Base-by-base conservation (phyloP, 331 rosid species). In the Dryas integrifolia region DNA sequence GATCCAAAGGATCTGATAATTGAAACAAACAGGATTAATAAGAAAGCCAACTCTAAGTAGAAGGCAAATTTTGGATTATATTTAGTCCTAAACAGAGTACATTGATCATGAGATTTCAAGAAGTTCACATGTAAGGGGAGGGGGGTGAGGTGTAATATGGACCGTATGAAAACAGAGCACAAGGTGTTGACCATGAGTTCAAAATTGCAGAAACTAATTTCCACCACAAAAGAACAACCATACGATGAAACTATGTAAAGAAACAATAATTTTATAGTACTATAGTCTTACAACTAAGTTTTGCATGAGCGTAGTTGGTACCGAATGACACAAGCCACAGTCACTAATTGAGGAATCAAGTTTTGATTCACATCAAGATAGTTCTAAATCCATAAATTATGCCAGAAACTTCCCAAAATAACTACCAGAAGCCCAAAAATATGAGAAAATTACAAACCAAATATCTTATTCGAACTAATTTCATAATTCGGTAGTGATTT, bases 1-100 rank as follows among this genome's bases (percentile, higher is more conserved):
- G 6, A 48, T 14, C 79, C 69, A 49, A 47, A 67, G 40, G 38
- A 69, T 64, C 82, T 77, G 67, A 26, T 18, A 38, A 58, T 44
- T 14, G 60, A 61, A 52, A 45, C 12, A 5, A 58, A 16, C 61
- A 45, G 9, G 39, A 69, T 35, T 16, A 18, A 6, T 3, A 46
- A 68, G 62, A 71, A 41, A 38, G 58, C 1, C 41, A 16, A 70
- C 12, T 43, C 8, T 52, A 9, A 15, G 52, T 18, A 47, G 65
- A n/a, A 39, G n/a, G 10, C 9, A 57, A 57, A 24, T 57, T 16
- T 0, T 14, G 39, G 38, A 30, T 38, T 59, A 35, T 0, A 15
- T 9, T 14, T 30, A 59, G 9, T 35, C 45, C 9, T 13, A 12
- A 59, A 35, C 5, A 59, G 14, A 24, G 51, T 18, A 63, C 15